Conservation (phyloP, 352 stramenopile genomes). For the Globisporangium megalacanthum region DNA sequence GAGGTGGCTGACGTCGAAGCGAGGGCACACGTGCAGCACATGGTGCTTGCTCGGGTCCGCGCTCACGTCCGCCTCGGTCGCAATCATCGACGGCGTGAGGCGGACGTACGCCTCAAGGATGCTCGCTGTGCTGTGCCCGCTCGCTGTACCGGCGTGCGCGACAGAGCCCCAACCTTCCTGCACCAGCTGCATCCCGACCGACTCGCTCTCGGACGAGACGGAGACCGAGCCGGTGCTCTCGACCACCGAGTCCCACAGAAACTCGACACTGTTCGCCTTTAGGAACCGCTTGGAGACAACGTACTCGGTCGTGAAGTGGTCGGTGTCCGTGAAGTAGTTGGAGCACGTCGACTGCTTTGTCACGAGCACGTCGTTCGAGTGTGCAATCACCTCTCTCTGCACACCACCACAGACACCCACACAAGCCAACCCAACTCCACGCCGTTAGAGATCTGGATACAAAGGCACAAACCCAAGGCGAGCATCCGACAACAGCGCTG, state of each 20-base stretch:
- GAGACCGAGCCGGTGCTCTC: background rate
- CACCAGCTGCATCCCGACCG: background rate
- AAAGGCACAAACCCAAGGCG: too few species aligned
- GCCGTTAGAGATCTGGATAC: too few species aligned
- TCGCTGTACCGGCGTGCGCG: background rate
- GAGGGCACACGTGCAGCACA: background rate
- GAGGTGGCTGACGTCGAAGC: background rate
- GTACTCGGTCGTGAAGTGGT: conserved; percentile 14
- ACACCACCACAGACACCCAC: background rate
- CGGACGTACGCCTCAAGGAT: conserved; percentile 21
- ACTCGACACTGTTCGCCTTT: conserved; percentile 5
- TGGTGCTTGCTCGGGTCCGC: background rate
- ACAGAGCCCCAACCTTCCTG: conserved; percentile 9
- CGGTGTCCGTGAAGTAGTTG: conserved; percentile 2
- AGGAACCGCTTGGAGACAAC: conserved; percentile 23
- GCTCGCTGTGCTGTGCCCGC: background rate
- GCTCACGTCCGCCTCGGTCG: background rate
- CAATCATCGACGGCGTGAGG: conserved; percentile 17
- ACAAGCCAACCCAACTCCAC: too few species aligned
- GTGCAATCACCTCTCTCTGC: conserved; percentile 14
- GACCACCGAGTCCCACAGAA: conserved; percentile 8
- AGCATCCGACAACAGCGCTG: too few species aligned
- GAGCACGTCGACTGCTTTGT: conserved; percentile 4
- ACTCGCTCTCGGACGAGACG: background rate
- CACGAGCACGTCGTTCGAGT: conserved; percentile 14